A percentile compares a stretch with the other conserved stretches of the same genome.
Conservation (phyloP, 257 asterid genomes). For the Cinchona pubescens region DNA sequence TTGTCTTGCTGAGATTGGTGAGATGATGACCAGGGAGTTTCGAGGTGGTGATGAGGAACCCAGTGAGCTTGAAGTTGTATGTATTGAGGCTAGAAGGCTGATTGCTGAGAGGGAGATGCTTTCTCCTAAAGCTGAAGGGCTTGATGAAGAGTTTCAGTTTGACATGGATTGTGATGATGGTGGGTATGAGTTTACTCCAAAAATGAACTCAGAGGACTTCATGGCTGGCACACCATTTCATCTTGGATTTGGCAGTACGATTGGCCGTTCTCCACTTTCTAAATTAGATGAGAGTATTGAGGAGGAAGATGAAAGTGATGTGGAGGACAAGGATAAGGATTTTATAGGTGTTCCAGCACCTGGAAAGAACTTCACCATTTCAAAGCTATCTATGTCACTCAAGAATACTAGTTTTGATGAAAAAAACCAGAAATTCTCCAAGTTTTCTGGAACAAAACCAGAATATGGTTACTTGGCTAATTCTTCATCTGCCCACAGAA, state of each 20-base stretch:
- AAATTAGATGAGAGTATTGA: constrained; percentile 66
- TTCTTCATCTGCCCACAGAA: constrained; percentile 75
- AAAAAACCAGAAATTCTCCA: constrained; percentile 51
- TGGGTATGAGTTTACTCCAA: constrained; percentile 32
- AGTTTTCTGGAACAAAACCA: constrained; percentile 44
- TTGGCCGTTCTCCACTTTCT: constrained; percentile 55
- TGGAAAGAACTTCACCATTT: constrained; percentile 26
- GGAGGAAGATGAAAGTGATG: constrained; percentile 64
- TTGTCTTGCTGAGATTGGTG: constrained; percentile 94
- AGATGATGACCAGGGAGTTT: constrained; percentile 94
- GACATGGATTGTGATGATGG: constrained; percentile 77
- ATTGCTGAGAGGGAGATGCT: constrained; percentile 48
- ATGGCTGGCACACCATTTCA: constrained; percentile 39
- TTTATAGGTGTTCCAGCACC: constrained; percentile 24
- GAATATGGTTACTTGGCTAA: constrained; percentile 36
- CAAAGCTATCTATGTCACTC: constrained; percentile 58
- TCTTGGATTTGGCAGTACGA: constrained; percentile 49
- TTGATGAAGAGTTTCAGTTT: constrained; percentile 55
- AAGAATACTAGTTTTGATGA: constrained; percentile 56
- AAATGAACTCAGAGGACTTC: constrained; percentile 35
- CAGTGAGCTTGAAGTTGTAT: constrained; percentile 85
- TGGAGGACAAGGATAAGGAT: constrained; percentile 41
- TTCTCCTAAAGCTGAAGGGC: constrained; percentile 47
- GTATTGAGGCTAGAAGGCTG: constrained; percentile 77
- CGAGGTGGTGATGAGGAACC: constrained; percentile 91